These are phyloP conservation scores for Sugiyamaella qingdaonensis DNA, from an alignment of 805 yeast species.

Conservation along the genomic window DNA sequence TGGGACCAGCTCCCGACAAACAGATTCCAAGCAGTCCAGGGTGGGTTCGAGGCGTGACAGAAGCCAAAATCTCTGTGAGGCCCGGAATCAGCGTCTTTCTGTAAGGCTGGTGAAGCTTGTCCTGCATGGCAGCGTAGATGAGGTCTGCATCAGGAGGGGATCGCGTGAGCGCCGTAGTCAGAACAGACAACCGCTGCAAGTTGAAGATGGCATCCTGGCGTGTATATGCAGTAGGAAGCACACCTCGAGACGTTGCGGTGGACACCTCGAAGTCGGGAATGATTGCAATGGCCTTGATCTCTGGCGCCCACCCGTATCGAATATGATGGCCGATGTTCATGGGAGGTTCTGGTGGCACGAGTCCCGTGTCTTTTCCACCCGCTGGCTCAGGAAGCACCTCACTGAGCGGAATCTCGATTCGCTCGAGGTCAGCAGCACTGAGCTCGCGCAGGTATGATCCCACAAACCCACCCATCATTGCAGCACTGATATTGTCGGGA, in stretches of 20 bases:
- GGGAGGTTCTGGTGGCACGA: slow-evolving; percentile 80
- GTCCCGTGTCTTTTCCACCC: slow-evolving; percentile 64
- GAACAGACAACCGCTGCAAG: slow-evolving; percentile 85
- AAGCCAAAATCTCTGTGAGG: slow-evolving; percentile 67
- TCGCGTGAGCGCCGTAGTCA: slow-evolving; percentile 87
- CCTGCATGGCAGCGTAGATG: slow-evolving; percentile 95
- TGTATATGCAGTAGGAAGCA: slow-evolving; percentile 74
- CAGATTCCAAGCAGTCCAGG: slow-evolving; percentile 91
- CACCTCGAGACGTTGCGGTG: slow-evolving; percentile 87
- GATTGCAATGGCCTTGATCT: slow-evolving; percentile 82
- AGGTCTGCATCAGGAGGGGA: slow-evolving; percentile 76
- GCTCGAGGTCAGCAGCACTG: slow-evolving; percentile 61
- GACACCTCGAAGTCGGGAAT: slow-evolving; percentile 94
- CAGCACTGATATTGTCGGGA: slow-evolving; percentile 97
- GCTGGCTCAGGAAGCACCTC: slow-evolving; percentile 77
- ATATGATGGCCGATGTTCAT: slow-evolving; percentile 81
- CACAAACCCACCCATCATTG: slow-evolving; percentile 98
- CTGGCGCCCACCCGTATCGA: slow-evolving; percentile 75
- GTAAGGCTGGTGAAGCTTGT: slow-evolving; percentile 95
- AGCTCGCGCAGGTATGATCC: slow-evolving; percentile 89
- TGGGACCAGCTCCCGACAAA: slow-evolving; percentile 97
- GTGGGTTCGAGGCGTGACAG: slow-evolving; percentile 76
- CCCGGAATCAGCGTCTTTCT: slow-evolving; percentile 91
- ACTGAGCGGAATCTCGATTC: slow-evolving; percentile 79
- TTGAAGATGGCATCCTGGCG: slow-evolving; percentile 85